These are phyloP conservation scores for Rhodotorula mucilaginosa DNA, from an alignment of 1,284 basidiomycete species.

Conservation along the genomic window DNA sequence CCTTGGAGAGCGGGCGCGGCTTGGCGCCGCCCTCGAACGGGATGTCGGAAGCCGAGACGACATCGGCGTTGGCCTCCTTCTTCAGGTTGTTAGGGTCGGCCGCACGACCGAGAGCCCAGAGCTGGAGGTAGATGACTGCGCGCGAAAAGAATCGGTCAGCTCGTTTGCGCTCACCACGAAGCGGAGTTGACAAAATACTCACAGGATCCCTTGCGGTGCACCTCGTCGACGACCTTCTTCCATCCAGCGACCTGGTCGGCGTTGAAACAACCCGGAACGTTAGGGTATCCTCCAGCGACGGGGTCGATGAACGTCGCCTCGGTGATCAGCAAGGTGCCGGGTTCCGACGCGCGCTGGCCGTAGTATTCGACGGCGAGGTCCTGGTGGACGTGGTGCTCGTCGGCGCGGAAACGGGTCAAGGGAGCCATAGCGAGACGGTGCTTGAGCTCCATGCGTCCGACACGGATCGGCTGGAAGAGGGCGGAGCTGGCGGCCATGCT, in stretches of 20 bases:
- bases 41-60: slow-evolving; percentile 50
- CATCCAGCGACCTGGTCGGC: slow-evolving; percentile 55
- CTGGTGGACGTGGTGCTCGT: slow-evolving; percentile 30
- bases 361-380: slow-evolving; percentile 51
- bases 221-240: slow-evolving; percentile 53
- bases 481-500: slow-evolving; percentile 7
- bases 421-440: slow-evolving; percentile 58
- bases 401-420: slow-evolving; percentile 53
- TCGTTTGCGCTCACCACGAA: too few relatives aligned
- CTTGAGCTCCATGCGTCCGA: slow-evolving; percentile 53
- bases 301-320: slow-evolving; percentile 54
- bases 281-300: slow-evolving; percentile 28
- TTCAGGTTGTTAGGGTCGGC: slow-evolving; percentile 47
- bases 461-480: slow-evolving; percentile 46
- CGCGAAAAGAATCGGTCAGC: slow-evolving; percentile 48
- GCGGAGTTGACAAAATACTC: too few relatives aligned
- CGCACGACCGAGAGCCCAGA: slow-evolving; percentile 57
- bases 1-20: slow-evolving; percentile 42
- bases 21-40: slow-evolving; percentile 51
- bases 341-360: slow-evolving; percentile 52
- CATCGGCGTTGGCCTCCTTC: slow-evolving; percentile 45
- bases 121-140: slow-evolving; percentile 55
- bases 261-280: slow-evolving; percentile 54
- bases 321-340: slow-evolving; percentile 56
- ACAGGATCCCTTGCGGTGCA: slow-evolving; percentile 31